A percentile compares a stretch with the other conserved stretches of the same genome.
Evolutionary conservation across 2,329 filamentous ascomycete genomes (phyloP).

Genomic region (Falciphora oryzae): DNA sequence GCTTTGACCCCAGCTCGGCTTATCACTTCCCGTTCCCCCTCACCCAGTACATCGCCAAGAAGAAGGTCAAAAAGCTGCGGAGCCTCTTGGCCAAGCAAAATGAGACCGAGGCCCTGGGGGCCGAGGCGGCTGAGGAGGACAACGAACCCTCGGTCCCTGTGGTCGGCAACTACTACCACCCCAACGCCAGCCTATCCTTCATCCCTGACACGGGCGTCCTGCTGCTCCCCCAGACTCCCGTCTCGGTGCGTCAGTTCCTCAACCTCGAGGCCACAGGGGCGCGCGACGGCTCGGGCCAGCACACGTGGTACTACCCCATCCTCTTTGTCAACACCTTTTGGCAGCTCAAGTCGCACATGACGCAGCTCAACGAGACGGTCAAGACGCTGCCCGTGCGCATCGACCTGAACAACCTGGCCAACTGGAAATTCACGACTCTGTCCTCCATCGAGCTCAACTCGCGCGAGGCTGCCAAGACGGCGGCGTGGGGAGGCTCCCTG

Average conservation of each 20-base stretch:
- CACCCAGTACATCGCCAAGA: slow-evolving; percentile 86
- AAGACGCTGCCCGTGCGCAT: slow-evolving; percentile 76
- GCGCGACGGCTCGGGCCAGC: slow-evolving; percentile 75
- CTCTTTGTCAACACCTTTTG: slow-evolving; percentile 95
- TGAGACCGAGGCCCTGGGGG: slow-evolving; percentile 39
- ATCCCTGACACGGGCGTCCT: slow-evolving; percentile 73
- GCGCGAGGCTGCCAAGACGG: slow-evolving; percentile 74
- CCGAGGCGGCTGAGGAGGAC: slow-evolving; percentile 45
- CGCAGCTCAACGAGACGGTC: slow-evolving; percentile 82
- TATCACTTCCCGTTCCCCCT: slow-evolving; percentile 81
- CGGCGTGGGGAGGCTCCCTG: slow-evolving; percentile 64
- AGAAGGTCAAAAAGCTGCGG: slow-evolving; percentile 81
- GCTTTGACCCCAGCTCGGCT: slow-evolving; percentile 69
- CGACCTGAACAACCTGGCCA: slow-evolving; percentile 70
- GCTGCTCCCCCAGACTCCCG: slow-evolving; percentile 60
- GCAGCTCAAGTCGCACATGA: slow-evolving; percentile 92
- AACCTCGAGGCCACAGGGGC: slow-evolving; percentile 74
- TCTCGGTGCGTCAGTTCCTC: slow-evolving; percentile 71
- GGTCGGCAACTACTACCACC: slow-evolving; percentile 85
- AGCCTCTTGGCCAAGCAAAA: slow-evolving; percentile 65
- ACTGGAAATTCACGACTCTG: slow-evolving; percentile 88
- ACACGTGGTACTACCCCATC: slow-evolving; percentile 90
- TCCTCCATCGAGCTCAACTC: slow-evolving; percentile 81
- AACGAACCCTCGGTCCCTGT: slow-evolving; percentile 57
- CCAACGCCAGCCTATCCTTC: slow-evolving; percentile 86